These are phyloP conservation scores for Camillea tinctor DNA, from an alignment of 2,329 filamentous ascomycete species.

Conservation along the genomic window DNA sequence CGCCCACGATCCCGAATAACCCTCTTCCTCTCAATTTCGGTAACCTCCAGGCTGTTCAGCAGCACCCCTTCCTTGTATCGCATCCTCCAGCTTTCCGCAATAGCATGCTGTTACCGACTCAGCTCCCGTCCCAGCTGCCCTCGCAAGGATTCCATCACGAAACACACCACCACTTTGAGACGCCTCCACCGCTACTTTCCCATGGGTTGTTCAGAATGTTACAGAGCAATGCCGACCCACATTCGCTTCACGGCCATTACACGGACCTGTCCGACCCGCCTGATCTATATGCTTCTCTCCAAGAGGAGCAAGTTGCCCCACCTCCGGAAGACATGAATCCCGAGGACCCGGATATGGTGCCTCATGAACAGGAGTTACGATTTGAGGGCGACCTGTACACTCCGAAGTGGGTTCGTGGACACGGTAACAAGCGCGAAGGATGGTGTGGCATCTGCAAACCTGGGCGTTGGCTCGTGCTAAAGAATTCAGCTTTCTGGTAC, in stretches of 20 bases:
- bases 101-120: constrained; percentile 58
- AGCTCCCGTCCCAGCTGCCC: constrained; percentile 46
- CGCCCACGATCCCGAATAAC: constrained; percentile 45
- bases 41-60: constrained; percentile 55
- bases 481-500: constrained; percentile 92
- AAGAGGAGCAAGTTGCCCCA: constrained; percentile 71
- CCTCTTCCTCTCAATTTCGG: constrained; percentile 53
- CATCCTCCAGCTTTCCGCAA: constrained; percentile 54
- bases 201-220: constrained; percentile 72
- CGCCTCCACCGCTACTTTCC: constrained; percentile 62
- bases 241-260: constrained; percentile 67
- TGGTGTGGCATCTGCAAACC: constrained; percentile 90
- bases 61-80: constrained; percentile 54
- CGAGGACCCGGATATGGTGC: constrained; percentile 69
- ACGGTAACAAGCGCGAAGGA: constrained; percentile 83
- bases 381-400: constrained; percentile 83
- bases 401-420: constrained; percentile 78
- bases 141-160: constrained; percentile 50
- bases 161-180: constrained; percentile 53
- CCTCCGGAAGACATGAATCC: constrained; percentile 82
- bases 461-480: constrained; percentile 80
- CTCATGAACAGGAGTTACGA: constrained; percentile 75
- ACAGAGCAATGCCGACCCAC: constrained; percentile 71
- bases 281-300: constrained; percentile 72
- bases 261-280: constrained; percentile 72